Conservation (phyloP, 306 rosid genomes). For the Fagus crenata region DNA sequence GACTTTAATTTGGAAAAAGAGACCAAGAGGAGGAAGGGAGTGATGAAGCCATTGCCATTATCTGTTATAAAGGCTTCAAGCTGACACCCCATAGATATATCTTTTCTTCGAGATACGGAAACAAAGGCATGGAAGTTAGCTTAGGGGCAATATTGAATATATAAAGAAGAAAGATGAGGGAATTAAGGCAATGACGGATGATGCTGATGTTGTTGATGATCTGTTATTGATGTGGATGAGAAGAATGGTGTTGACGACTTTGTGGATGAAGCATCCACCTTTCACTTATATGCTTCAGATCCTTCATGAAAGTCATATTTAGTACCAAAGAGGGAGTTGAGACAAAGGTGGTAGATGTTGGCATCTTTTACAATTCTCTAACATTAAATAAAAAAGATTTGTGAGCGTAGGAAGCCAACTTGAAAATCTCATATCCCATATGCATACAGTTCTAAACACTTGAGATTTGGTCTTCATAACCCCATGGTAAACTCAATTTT, state of each 20-base stretch:
- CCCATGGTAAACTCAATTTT: too few species aligned
- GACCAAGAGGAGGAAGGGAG: too few species aligned
- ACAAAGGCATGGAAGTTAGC: conserved; percentile 23
- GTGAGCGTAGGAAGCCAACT: conserved; percentile 10
- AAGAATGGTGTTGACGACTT: neutral
- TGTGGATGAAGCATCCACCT: neutral
- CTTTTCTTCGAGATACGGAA: neutral
- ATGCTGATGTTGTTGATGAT: neutral
- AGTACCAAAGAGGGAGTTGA: neutral
- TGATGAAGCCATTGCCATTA: too few species aligned
- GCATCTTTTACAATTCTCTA: neutral
- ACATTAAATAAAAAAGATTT: neutral
- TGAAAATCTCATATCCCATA: conserved; percentile 26
- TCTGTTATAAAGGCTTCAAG: neutral
- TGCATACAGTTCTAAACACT: conserved; percentile 3
- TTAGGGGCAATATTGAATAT: neutral
- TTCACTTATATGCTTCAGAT: neutral
- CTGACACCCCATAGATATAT: neutral
- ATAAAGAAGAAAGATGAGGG: conserved; percentile 2
- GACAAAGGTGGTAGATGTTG: neutral
- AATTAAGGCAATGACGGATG: too few species aligned
- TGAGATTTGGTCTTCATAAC: conserved; percentile 6
- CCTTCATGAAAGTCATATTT: too few species aligned
- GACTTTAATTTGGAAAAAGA: too few species aligned
- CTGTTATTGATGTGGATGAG: neutral